Evolutionary conservation across 2,329 filamentous ascomycete genomes (phyloP).

Genomic region (Claviceps capensis): DNA sequence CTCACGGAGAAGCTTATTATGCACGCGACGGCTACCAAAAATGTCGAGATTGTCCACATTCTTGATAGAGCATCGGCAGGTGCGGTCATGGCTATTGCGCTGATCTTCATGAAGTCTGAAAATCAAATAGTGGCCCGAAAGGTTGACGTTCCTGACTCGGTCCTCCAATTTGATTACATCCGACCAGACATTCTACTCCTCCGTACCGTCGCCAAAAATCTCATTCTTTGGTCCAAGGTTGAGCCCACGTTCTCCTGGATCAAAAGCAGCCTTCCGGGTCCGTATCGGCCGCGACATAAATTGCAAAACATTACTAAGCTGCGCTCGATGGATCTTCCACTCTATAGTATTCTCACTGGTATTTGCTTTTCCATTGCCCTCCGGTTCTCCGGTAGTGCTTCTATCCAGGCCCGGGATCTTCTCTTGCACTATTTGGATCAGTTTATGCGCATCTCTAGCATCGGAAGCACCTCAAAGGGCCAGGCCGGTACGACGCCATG

Average conservation of each 20-base stretch:
- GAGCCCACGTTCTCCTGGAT: conserved; percentile 64
- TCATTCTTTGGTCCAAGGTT: conserved; percentile 88
- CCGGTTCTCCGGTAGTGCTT: conserved; percentile 60
- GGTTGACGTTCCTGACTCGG: conserved; percentile 81
- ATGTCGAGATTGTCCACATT: conserved; percentile 83
- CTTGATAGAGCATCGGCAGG: conserved; percentile 86
- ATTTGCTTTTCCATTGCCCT: conserved; percentile 71
- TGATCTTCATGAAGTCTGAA: conserved; percentile 96
- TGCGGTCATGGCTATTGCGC: conserved; percentile 76
- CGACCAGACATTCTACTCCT: conserved; percentile 85
- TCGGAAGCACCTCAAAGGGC: conserved; percentile 25
- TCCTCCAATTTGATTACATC: conserved; percentile 88
- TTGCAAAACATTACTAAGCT: conserved; percentile 48
- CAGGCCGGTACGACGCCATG: conserved; percentile 23
- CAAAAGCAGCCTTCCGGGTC: conserved; percentile 52
- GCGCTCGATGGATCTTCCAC: conserved; percentile 72
- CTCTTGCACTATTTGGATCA: conserved; percentile 75
- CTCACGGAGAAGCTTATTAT: conserved; percentile 78
- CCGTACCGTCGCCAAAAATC: conserved; percentile 73
- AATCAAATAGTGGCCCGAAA: conserved; percentile 78
- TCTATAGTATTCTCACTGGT: conserved; percentile 84
- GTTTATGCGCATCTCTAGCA: conserved; percentile 62
- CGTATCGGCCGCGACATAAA: conserved; percentile 49
- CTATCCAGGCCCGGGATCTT: conserved; percentile 60
- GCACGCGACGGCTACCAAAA: conserved; percentile 77